A percentile compares a stretch with the other conserved stretches of the same genome.
phyloP scores from a whole-genome alignment of 2,329 filamentous ascomycete species.

The Penicillium italicum region DNA sequence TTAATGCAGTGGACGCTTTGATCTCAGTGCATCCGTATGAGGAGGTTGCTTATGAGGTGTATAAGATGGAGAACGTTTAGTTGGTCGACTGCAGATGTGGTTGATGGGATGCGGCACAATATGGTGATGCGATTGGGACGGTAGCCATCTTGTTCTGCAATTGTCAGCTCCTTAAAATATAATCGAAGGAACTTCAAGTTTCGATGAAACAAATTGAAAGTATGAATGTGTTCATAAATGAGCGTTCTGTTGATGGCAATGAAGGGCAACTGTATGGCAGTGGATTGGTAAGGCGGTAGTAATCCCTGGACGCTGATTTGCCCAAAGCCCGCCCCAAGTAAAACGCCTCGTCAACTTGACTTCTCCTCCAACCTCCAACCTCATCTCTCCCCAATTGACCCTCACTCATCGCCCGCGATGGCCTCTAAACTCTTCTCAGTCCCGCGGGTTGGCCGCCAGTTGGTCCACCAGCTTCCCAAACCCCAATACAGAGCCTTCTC shows the following conservation, averaged over 20 bases:
- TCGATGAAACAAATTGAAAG: not conserved
- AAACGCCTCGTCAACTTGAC: constrained; percentile 34
- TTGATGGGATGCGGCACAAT: not conserved
- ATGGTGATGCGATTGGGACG: not conserved
- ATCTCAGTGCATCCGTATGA: constrained; percentile 47
- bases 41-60: constrained; percentile 45
- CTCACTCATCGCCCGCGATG: constrained; percentile 52
- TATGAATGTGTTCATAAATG: not conserved
- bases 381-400: constrained; percentile 21
- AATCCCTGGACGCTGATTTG: constrained; percentile 37
- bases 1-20: constrained; percentile 41
- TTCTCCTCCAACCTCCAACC: constrained; percentile 27
- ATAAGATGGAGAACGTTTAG: constrained; percentile 43
- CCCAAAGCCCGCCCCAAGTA: constrained; percentile 24
- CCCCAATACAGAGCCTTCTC: constrained; percentile 71
- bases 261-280: not conserved
- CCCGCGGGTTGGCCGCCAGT: constrained; percentile 65
- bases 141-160: not conserved
- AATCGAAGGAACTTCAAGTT: not conserved
- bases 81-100: not conserved
- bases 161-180: not conserved
- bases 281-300: constrained; percentile 28
- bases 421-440: constrained; percentile 77
- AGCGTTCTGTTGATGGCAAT: not conserved
- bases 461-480: constrained; percentile 59